phyloP scores from a whole-genome alignment of 176 grass and related monocot genomes.

The Saccharum officinarum region DNA sequence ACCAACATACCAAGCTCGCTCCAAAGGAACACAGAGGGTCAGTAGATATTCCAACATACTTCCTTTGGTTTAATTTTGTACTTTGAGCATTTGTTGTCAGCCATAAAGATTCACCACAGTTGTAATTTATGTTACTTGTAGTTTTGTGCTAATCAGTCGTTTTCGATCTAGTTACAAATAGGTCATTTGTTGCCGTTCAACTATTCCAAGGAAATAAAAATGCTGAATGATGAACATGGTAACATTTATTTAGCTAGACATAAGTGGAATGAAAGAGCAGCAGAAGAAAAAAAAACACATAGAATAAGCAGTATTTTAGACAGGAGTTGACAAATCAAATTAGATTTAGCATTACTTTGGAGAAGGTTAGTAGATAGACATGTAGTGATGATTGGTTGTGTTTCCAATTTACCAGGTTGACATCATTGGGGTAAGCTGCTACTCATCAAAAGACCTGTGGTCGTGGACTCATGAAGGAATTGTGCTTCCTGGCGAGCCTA shows the following conservation, averaged over 20 bases:
- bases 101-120: not conserved
- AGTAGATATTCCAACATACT: conserved; percentile 35
- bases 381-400: not conserved
- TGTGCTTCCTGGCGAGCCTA: conserved; percentile 66
- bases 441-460: conserved; percentile 78
- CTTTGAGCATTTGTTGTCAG: not conserved
- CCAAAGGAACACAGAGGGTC: conserved; percentile 57
- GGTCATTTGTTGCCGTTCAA: not conserved
- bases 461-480: conserved; percentile 90
- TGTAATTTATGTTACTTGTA: not conserved
- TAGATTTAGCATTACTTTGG: not conserved
- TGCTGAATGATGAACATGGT: not conserved
- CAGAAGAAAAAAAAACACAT: not conserved
- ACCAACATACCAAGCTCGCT: conserved; percentile 61
- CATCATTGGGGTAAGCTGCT: conserved; percentile 92
- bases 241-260: not conserved
- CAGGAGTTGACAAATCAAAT: not conserved
- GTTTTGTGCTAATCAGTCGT: not conserved
- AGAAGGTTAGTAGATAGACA: not conserved
- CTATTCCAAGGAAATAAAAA: conserved; percentile 1
- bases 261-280: not conserved
- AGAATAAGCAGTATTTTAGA: not conserved
- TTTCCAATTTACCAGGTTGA: conserved; percentile 65
- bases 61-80: not conserved
- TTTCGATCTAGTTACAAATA: not conserved